These are phyloP conservation scores for Cladosporium sp. DNA, from an alignment of 2,329 filamentous ascomycete genomes.

Conservation along the genomic window DNA sequence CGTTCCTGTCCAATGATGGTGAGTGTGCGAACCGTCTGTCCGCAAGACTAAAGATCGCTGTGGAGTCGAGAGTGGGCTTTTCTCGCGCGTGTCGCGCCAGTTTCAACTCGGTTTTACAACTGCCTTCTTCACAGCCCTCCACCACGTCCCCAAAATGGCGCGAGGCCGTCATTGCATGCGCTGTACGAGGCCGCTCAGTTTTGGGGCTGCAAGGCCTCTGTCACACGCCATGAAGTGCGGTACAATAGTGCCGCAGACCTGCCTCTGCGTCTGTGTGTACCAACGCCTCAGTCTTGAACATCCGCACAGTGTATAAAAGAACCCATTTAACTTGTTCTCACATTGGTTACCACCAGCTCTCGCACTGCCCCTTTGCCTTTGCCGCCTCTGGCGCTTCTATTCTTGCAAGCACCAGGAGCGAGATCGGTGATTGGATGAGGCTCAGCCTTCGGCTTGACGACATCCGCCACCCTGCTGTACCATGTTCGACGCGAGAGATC, in stretches of 20 bases:
- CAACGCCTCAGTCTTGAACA: background rate
- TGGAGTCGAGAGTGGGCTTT: background rate
- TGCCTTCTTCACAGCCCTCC: background rate
- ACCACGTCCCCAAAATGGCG: background rate
- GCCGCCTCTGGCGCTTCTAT: background rate
- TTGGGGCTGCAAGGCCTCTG: background rate
- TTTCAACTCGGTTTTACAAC: background rate
- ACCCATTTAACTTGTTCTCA: background rate
- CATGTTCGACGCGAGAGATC: conserved; percentile 7
- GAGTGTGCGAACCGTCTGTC: background rate
- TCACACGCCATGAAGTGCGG: background rate
- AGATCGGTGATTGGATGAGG: conserved; percentile 6
- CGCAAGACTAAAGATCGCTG: background rate
- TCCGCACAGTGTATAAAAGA: background rate
- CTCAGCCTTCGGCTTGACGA: conserved; percentile 12
- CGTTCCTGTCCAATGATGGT: background rate
- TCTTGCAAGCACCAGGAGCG: background rate
- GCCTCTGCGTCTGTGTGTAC: background rate
- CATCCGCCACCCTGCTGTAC: conserved; percentile 1
- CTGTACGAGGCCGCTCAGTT: background rate
- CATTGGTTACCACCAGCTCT: background rate
- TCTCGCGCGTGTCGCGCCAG: background rate
- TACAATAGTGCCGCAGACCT: background rate
- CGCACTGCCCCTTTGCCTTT: background rate
- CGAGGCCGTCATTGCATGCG: background rate